A percentile compares a stretch with the other conserved stretches of the same genome.
Conservation (phyloP, 169 alveolate species). For the Perkinsus olseni region DNA sequence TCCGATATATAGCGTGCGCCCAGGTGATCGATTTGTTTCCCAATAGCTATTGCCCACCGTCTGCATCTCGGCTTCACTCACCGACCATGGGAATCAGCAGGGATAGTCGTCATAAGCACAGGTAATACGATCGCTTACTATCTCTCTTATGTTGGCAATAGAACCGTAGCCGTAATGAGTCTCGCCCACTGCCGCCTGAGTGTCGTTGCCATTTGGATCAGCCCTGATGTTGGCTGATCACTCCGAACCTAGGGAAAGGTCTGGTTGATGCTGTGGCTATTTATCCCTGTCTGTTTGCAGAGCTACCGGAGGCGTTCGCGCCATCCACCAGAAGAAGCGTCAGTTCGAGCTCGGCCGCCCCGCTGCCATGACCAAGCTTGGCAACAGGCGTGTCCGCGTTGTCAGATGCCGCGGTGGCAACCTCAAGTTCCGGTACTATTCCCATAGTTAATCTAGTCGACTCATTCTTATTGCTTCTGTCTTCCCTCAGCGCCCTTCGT, state of each 20-base stretch:
- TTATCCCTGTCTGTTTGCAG: slow-evolving; percentile 57
- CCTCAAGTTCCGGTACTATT: slow-evolving; percentile 49
- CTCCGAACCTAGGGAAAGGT: too few species aligned
- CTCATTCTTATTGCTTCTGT: background rate
- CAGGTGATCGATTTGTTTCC: background rate
- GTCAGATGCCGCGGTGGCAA: slow-evolving; percentile 98
- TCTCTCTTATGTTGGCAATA: background rate
- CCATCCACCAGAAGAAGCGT: slow-evolving; percentile 97
- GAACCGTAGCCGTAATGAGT: too few species aligned
- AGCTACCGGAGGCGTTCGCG: slow-evolving; percentile 98
- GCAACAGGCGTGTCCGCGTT: slow-evolving; percentile 80
- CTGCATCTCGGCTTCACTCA: background rate
- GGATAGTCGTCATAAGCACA: slow-evolving; percentile 93
- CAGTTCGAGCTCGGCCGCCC: slow-evolving; percentile 98
- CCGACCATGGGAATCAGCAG: slow-evolving; percentile 94
- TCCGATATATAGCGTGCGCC: background rate
- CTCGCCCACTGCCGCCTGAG: too few species aligned
- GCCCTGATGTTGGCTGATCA: too few species aligned
- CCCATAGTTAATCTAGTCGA: background rate
- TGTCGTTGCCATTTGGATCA: too few species aligned
- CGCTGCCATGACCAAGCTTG: slow-evolving; percentile 93
- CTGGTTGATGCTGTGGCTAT: background rate
- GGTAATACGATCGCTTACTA: background rate
- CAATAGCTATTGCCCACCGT: background rate
- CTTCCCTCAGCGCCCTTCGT: slow-evolving; percentile 83